A percentile compares a stretch with the other conserved stretches of the same genome.
phyloP scores from a whole-genome alignment of 1,139 yeast genomes.

The Hemisphaericaspora lyxosophila region DNA sequence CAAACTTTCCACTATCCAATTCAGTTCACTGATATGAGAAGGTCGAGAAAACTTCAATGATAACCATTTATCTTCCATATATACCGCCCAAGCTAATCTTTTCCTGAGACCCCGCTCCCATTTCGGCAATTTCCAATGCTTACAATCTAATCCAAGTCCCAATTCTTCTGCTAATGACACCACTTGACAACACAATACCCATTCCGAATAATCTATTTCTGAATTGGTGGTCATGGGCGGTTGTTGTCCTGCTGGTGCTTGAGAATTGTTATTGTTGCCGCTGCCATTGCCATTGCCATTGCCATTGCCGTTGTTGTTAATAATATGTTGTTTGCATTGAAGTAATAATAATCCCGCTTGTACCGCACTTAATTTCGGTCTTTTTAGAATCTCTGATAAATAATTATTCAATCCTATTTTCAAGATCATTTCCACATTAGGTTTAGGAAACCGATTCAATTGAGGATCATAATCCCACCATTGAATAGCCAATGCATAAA shows the following conservation, averaged over 20 bases:
- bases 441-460: constrained; percentile 62
- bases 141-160: constrained; percentile 83
- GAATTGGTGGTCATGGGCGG: constrained; percentile 6
- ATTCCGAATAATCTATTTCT: constrained; percentile 63
- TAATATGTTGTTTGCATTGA: constrained; percentile 60
- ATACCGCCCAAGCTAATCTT: constrained; percentile 91
- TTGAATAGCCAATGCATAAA: constrained; percentile 70
- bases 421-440: constrained; percentile 52
- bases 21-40: constrained; percentile 65
- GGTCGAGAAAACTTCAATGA: constrained; percentile 77
- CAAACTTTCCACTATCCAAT: constrained; percentile 68
- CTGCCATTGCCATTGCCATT: background rate
- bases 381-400: constrained; percentile 63
- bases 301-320: constrained; percentile 12
- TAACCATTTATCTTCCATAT: constrained; percentile 86
- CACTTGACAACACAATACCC: constrained; percentile 86
- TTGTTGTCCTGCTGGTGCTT: constrained; percentile 3
- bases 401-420: constrained; percentile 57
- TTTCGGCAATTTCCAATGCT: constrained; percentile 83
- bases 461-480: constrained; percentile 86
- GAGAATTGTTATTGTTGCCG: background rate
- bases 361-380: constrained; percentile 78
- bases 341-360: constrained; percentile 72
- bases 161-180: constrained; percentile 83
- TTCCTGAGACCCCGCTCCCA: constrained; percentile 89